Percentiles rank a stretch among this genome's conserved stretches.
Evolutionary conservation across 2,329 filamentous ascomycete genomes (phyloP).

Genomic region (Scedosporium apiospermum): DNA sequence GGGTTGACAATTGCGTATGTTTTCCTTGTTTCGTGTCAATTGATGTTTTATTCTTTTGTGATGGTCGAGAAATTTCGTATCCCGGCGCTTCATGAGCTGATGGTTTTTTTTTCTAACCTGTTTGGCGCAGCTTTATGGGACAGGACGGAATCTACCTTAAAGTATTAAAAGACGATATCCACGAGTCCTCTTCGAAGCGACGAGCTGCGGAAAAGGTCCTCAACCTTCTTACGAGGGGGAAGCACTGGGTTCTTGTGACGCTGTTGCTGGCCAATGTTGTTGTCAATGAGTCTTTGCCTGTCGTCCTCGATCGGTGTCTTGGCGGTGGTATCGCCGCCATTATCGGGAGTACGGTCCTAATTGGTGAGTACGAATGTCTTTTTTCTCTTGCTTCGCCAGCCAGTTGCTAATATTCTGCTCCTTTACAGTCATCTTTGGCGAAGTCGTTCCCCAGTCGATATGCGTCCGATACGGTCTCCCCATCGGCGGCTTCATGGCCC

Average conservation of each 20-base stretch:
- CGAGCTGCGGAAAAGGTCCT: conserved; percentile 73
- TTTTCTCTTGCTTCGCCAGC: not conserved
- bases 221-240: conserved; percentile 71
- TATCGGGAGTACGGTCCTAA: conserved; percentile 83
- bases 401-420: conserved; percentile 5
- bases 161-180: conserved; percentile 78
- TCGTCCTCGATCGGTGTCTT: conserved; percentile 86
- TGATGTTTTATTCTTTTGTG: not conserved
- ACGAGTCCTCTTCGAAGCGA: conserved; percentile 67
- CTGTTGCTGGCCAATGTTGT: conserved; percentile 92
- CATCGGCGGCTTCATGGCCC: conserved; percentile 90
- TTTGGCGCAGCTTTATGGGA: conserved; percentile 41
- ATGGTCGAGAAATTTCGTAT: too few relatives aligned
- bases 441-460: conserved; percentile 90
- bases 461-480: conserved; percentile 93
- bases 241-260: conserved; percentile 97
- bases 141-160: conserved; percentile 96
- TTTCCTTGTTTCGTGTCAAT: not conserved
- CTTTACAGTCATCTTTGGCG: conserved; percentile 82
- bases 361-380: conserved; percentile 53
- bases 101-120: not conserved
- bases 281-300: conserved; percentile 92
- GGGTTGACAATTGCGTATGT: conserved; percentile 80
- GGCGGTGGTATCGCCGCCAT: conserved; percentile 93
- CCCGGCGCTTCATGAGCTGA: not conserved